Evolutionary conservation across 805 yeast genomes (phyloP).

Genomic region (Saccharomyces kudriavzevii): DNA sequence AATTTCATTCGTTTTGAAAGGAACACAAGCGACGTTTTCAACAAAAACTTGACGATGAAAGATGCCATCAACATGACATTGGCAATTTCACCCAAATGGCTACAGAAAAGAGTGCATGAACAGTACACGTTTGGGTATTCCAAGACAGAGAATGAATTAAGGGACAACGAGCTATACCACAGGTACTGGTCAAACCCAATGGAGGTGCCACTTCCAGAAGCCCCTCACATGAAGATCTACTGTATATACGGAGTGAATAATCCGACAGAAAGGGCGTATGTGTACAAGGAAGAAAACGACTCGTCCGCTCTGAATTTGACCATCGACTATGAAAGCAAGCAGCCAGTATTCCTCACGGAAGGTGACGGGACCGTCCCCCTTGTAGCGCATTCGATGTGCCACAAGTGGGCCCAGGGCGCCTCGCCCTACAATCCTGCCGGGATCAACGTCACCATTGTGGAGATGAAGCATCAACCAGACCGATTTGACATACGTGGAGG

Average conservation of each 20-base stretch:
- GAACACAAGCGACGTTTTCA: constrained; percentile 47
- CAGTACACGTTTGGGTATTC: constrained; percentile 81
- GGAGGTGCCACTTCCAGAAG: constrained; percentile 85
- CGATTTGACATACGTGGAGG: constrained; percentile 94
- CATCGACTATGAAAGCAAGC: constrained; percentile 53
- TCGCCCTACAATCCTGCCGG: constrained; percentile 75
- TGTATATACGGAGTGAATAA: constrained; percentile 96
- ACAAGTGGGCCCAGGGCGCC: constrained; percentile 68
- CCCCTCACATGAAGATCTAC: constrained; percentile 82
- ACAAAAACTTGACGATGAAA: constrained; percentile 49
- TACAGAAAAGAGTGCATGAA: constrained; percentile 49
- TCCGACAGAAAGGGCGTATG: constrained; percentile 90
- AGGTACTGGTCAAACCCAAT: constrained; percentile 91
- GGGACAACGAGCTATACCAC: constrained; percentile 57
- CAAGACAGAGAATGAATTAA: constrained; percentile 47
- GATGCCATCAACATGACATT: constrained; percentile 62
- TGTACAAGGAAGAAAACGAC: constrained; percentile 59
- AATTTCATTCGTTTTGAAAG: constrained; percentile 44
- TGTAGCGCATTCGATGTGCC: constrained; percentile 82
- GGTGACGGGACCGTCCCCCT: constrained; percentile 96
- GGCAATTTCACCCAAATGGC: constrained; percentile 70
- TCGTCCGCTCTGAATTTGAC: constrained; percentile 54
- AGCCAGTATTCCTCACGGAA: constrained; percentile 73
- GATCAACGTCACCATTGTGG: constrained; percentile 68
- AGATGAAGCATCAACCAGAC: constrained; percentile 89